Percentiles rank a stretch among this genome's conserved stretches.
Evolutionary conservation across 345 rosid species (phyloP).

Genomic region (Ceriops decandra): DNA sequence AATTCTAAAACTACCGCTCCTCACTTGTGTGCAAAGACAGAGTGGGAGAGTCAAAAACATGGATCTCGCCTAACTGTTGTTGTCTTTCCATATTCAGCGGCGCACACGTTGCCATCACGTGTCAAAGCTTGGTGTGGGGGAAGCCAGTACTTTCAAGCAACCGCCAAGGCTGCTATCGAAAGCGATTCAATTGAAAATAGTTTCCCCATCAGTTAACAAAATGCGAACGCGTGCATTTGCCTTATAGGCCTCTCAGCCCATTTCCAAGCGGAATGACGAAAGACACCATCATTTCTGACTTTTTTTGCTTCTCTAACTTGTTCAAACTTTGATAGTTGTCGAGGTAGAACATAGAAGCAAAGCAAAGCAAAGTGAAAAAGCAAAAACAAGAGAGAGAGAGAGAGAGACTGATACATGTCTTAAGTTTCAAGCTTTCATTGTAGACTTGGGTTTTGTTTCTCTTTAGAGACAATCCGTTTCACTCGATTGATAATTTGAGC

Average conservation of each 20-base stretch:
- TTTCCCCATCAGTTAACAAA: too few species aligned
- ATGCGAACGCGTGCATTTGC: too few species aligned
- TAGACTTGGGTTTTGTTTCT: background rate
- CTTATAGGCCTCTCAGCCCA: too few species aligned
- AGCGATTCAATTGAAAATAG: too few species aligned
- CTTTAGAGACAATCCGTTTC: background rate
- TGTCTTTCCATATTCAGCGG: too few species aligned
- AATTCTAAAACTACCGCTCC: too few species aligned
- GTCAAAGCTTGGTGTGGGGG: background rate
- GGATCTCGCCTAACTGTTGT: too few species aligned
- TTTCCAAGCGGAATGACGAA: too few species aligned
- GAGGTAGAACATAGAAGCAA: background rate
- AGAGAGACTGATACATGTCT: background rate
- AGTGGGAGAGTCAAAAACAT: too few species aligned
- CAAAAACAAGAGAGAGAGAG: background rate
- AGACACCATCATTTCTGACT: too few species aligned
- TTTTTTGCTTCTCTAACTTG: background rate
- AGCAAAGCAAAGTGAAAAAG: constrained; percentile 4
- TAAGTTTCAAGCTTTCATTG: background rate
- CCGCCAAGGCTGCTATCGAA: background rate
- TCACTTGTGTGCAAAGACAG: too few species aligned
- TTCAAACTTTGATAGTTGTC: background rate
- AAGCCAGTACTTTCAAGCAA: background rate
- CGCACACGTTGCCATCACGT: background rate
- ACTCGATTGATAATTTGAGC: background rate